These are phyloP conservation scores for Metarhizium sp. DNA, from an alignment of 2,329 filamentous ascomycete species.

Conservation along the genomic window DNA sequence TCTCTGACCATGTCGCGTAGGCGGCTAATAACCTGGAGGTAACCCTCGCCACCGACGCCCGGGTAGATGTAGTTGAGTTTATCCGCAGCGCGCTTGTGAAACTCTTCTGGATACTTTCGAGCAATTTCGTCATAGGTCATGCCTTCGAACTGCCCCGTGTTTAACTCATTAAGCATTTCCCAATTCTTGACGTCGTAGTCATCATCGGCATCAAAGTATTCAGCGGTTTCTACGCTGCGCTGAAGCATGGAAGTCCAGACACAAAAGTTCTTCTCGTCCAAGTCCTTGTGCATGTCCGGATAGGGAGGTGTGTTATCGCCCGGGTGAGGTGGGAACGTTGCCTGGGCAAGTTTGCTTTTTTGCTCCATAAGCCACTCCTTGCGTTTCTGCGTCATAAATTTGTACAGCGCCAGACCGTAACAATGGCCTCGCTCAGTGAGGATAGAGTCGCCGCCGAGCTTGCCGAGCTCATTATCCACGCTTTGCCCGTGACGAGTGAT, in stretches of 20 bases:
- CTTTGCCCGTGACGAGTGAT: constrained; percentile 94
- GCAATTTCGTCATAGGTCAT: constrained; percentile 91
- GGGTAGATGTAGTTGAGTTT: constrained; percentile 97
- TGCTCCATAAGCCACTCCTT: constrained; percentile 77
- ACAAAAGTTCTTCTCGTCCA: constrained; percentile 83
- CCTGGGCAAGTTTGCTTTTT: constrained; percentile 64
- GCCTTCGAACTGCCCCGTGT: constrained; percentile 86
- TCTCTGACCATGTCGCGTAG: constrained; percentile 93
- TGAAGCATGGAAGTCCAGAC: constrained; percentile 98
- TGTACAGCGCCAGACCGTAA: constrained; percentile 72
- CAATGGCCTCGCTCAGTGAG: constrained; percentile 70
- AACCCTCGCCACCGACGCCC: constrained; percentile 89
- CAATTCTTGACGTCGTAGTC: constrained; percentile 95
- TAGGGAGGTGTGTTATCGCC: constrained; percentile 94
- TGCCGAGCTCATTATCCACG: constrained; percentile 74
- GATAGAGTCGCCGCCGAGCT: constrained; percentile 83
- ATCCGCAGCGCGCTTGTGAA: constrained; percentile 65
- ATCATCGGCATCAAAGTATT: constrained; percentile 83
- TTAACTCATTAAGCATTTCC: constrained; percentile 96
- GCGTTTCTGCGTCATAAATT: constrained; percentile 75
- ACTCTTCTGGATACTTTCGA: constrained; percentile 70
- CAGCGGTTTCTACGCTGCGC: constrained; percentile 77
- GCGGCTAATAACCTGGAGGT: constrained; percentile 93
- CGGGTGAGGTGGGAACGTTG: constrained; percentile 78
- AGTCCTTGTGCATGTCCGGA: constrained; percentile 64